Evolutionary conservation across 192 early-diverging fungal genomes (phyloP), one percentile per base, ranked within the genome.

Genomic region (Spizellomyces sp.): DNA sequence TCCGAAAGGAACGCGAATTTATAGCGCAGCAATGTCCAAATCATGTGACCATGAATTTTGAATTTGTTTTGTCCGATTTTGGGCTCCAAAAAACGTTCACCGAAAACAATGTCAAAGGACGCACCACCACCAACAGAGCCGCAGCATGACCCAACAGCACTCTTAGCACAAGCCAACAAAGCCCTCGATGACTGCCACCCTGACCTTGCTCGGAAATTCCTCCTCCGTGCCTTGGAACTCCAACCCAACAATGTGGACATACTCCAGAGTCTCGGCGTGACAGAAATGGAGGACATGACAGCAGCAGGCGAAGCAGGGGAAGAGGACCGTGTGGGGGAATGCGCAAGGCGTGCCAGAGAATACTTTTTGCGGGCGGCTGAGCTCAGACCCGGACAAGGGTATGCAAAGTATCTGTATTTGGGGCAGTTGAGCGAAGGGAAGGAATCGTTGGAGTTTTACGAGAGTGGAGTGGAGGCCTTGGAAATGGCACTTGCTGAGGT

Each of bases 321-420:
- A 65, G 76, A 64, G 56, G 46, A 63, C 60, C 46, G 55, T 46
- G 64, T 45, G 19, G 5, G 9, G 22, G 57, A 62, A 22, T 70
- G 59, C 60, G 58, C 58, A 45, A 43, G 42, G 27, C 9, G 68
- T 12, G 77, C 76, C 5, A 17, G 56, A 9, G 56, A 84, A 77
- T 88, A 87, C 73, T 87, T 92, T 66, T 80, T 79, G 79, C 84
- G 84, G 75, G 89, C 89, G 62, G 89, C 90, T 42, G 80, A 86
- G 67, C 75, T 93, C n/a, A 80, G 80, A 59, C 90, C 90, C 21
- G 82, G 90, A 42, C 75, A 78, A 48, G 89, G 90, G 21, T 86
- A 87, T 67, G 83, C 85, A 67, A 91, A 92, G 77, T 96, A 92
- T 82, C 89, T 98, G 86, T 94, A 96, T 74, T 81, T 98, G 46